Base-by-base conservation (phyloP, 768 basidiomycete genomes). In the Sistotremastrum niveocremeum region DNA sequence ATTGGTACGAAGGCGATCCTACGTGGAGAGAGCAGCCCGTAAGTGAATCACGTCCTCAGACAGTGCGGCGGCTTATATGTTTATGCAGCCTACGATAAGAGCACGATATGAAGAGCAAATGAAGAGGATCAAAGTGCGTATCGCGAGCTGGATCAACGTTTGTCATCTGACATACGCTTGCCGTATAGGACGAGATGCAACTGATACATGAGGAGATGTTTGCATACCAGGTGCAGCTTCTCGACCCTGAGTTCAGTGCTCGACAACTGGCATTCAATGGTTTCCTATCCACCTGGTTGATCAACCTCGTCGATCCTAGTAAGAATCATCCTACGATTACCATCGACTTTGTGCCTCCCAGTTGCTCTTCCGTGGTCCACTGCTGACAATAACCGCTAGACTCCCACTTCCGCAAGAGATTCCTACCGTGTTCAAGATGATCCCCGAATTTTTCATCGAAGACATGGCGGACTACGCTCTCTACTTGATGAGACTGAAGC, bases 381-480 rank as follows among this genome's bases (percentile, higher is more conserved):
- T n/a, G n/a, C n/a, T n/a, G n/a, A n/a, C n/a, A 30, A 12, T 10
- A 11, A 30, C 42, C 43, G 39, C n/a, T 53, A 94, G 89, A 35
- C 64, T 98, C 32, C 91, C 93, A 0, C 66, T 99, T 11, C 85
- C 90, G 0, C 67, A 76, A 46, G 85, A 91, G 44, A 82, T 93
- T 5, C 90, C 93, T 0, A 72, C 81, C 63, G 67, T 74, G 0
- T 97, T 97, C 71, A 72, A 81, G 32, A 79, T 85, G 45, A 71
- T 98, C 31, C 95, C 95, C 1, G 95, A 99, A 61, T 94, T 91
- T 58, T 74, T 95, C 9, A 62, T 97, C 38, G 95, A 98, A 59
- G 94, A 97, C 58, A 77, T 97, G 5, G 82, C 90, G 1, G 90
- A 94, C 48, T 93, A 86, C 57, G 72, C 86, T 45, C 72, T 83